phyloP scores from a whole-genome alignment of 2,329 filamentous ascomycete species.

The Fusarium guadeloupense region DNA sequence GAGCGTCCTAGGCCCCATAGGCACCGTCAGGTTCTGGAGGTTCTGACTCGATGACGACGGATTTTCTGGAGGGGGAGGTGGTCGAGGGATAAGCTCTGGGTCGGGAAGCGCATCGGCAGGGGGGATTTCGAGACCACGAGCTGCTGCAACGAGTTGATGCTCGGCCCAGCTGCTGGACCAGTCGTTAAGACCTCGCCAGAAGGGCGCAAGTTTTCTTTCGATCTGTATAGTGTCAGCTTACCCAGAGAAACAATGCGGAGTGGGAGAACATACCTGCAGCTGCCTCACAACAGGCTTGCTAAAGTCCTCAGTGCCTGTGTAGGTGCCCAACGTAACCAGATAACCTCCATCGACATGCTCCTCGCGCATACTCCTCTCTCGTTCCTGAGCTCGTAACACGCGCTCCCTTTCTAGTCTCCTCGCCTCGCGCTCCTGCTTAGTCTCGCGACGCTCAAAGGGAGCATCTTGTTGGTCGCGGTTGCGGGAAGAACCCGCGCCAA shows the following conservation, averaged over 20 bases:
- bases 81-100: constrained; percentile 66
- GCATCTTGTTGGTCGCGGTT: constrained; percentile 52
- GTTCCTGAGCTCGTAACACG: constrained; percentile 77
- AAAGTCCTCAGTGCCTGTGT: constrained; percentile 92
- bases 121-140: constrained; percentile 83
- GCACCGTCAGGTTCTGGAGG: constrained; percentile 78
- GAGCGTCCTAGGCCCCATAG: constrained; percentile 79
- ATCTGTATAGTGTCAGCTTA: constrained; percentile 67
- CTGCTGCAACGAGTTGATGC: constrained; percentile 92
- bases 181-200: constrained; percentile 94
- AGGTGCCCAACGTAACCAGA: constrained; percentile 92
- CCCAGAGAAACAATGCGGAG: background rate
- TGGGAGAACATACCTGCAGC: constrained; percentile 74
- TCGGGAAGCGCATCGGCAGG: constrained; percentile 83
- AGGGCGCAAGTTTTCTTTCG: constrained; percentile 89
- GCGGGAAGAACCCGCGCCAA: constrained; percentile 52
- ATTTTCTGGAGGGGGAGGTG: constrained; percentile 55
- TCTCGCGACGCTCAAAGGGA: constrained; percentile 77
- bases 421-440: constrained; percentile 89
- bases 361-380: constrained; percentile 88
- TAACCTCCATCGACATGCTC: constrained; percentile 95
- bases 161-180: constrained; percentile 91
- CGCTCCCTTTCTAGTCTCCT: constrained; percentile 86
- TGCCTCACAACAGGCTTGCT: constrained; percentile 89
- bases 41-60: constrained; percentile 63